A percentile compares a stretch with the other conserved stretches of the same genome.
phyloP scores from a whole-genome alignment of 106 monocot species.

The Apostasia shenzhenica region DNA sequence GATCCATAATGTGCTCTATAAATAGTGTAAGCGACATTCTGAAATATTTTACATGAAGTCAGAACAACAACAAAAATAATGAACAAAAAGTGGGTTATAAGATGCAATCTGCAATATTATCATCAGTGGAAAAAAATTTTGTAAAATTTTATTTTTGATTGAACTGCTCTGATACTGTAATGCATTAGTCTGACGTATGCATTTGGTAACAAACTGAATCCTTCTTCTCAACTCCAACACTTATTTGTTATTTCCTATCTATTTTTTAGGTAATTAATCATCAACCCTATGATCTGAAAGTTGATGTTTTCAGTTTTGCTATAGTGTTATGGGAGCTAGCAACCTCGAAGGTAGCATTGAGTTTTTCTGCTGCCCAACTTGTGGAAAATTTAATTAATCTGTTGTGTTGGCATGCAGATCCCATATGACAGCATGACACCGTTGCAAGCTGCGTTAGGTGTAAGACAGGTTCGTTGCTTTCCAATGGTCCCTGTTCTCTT shows the following conservation, averaged over 20 bases:
- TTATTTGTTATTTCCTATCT: background rate
- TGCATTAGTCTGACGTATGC: too few species aligned
- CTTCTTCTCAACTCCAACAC: too few species aligned
- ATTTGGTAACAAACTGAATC: too few species aligned
- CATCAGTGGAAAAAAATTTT: too few species aligned
- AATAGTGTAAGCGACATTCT: too few species aligned
- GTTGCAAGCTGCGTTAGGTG: slow-evolving; percentile 70
- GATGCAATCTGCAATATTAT: too few species aligned
- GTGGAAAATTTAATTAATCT: background rate
- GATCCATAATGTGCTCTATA: too few species aligned
- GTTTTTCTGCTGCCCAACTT: background rate
- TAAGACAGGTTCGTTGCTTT: slow-evolving; percentile 36
- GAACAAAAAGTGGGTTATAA: too few species aligned
- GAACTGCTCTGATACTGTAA: too few species aligned
- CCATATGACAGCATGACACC: slow-evolving; percentile 66
- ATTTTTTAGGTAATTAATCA: slow-evolving; percentile 69
- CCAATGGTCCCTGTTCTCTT: background rate
- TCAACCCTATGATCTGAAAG: slow-evolving; percentile 78
- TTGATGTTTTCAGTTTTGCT: slow-evolving; percentile 88
- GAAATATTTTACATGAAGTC: too few species aligned
- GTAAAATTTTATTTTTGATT: too few species aligned
- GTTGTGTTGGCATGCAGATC: slow-evolving; percentile 32
- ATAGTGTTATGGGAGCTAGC: slow-evolving; percentile 95
- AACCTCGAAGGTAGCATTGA: slow-evolving; percentile 68
- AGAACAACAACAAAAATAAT: too few species aligned